Evolutionary conservation across 768 basidiomycete species (phyloP), one percentile per base, ranked within the genome.

Genomic region (Leucosporidium yakuticum): DNA sequence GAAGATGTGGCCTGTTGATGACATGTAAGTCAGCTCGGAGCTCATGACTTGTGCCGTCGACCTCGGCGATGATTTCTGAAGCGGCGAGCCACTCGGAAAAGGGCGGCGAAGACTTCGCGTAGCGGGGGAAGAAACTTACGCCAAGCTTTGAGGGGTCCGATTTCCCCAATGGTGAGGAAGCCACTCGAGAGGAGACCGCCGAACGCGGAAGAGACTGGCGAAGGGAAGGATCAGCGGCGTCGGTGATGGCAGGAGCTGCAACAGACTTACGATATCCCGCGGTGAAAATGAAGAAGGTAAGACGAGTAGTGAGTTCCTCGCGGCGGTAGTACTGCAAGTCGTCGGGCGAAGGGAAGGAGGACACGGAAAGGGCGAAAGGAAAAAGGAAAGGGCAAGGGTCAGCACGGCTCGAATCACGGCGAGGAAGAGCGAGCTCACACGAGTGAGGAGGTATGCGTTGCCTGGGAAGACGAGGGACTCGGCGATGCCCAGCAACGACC

Each of bases 391-490:
- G 12, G 34, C 34, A 36, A 12, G 34, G 5, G 6, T 6, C 6
- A 5, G 34, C 5, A 36, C 34, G 6, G 34, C 34, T 36, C 34
- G 15, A 27, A 23, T 14, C 25, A n/a, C 4, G 8, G 25, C 4
- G n/a, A 27, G 25, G n/a, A 54, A 12, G 53, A 8, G 31, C 31
- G 15, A 20, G 54, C 55, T 34, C 21, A 56, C 55, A 29, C 61
- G 27, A 7, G 61, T 48, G 31, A 62, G 61, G 48, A 51, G 25
- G 23, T 27, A 27, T 15, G 61, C 32, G 61, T 50, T 51, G 1
- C 61, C 61, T 21, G 61, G 61, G 9, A 62, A 25, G 29, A 53
- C 51, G 48, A 34, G 19, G 0, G 61, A 17, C 36, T 62, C 61
- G 51, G 48, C 61, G 19, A 31, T 23, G n/a, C 60, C 44, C 8